These are phyloP conservation scores for Silene noctiflora DNA, from an alignment of 179 eudicot genomes.

Conservation along the genomic window DNA sequence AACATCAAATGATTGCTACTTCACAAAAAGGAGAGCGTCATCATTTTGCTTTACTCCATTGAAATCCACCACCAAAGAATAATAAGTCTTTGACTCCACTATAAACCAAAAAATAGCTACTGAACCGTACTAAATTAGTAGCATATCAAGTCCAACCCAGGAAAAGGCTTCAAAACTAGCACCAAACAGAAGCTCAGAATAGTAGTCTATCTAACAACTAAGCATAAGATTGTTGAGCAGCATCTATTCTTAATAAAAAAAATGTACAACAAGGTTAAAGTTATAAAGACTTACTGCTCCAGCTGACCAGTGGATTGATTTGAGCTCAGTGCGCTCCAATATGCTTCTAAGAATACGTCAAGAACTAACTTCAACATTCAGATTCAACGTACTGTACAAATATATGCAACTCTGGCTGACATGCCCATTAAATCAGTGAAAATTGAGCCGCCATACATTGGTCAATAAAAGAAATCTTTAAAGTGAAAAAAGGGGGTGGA, in stretches of 20 bases:
- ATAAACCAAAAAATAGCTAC: too few species aligned
- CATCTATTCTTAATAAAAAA: background rate
- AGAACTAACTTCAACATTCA: conserved; percentile 15
- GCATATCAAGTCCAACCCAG: background rate
- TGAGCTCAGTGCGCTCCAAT: conserved; percentile 71
- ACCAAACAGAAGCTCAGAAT: background rate
- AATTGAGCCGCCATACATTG: background rate
- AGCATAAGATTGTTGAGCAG: background rate
- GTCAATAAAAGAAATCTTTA: background rate
- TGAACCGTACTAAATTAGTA: too few species aligned
- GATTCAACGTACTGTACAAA: background rate
- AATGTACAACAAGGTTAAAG: background rate
- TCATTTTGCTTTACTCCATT: too few species aligned
- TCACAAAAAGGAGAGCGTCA: too few species aligned
- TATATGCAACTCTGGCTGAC: background rate
- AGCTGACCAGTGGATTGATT: conserved; percentile 70
- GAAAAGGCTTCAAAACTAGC: background rate
- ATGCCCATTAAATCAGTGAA: background rate
- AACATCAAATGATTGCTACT: too few species aligned
- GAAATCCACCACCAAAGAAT: too few species aligned
- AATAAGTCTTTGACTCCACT: too few species aligned
- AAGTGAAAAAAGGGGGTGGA: background rate
- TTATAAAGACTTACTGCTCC: conserved; percentile 51
- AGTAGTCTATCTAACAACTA: background rate
- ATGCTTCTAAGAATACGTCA: conserved; percentile 47